A percentile compares a stretch with the other conserved stretches of the same genome.
phyloP scores from a whole-genome alignment of 2,329 filamentous ascomycete species.

The Calonectria pauciramosa region DNA sequence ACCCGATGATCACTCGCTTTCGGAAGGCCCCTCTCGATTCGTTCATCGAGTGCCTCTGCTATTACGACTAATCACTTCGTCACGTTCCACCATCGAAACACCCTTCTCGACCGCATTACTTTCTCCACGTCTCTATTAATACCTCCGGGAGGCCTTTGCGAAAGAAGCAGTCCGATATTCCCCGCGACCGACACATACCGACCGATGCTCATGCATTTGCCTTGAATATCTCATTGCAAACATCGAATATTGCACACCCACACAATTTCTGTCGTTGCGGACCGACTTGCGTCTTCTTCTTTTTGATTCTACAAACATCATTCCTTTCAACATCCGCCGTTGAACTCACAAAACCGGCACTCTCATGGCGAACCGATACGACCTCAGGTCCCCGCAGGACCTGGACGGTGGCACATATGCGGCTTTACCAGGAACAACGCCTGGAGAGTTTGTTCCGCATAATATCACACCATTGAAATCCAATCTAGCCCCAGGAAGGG shows the following conservation, averaged over 20 bases:
- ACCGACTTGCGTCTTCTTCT: neutral
- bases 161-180: neutral
- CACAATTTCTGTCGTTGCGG: neutral
- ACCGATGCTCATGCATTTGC: neutral
- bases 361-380: slow-evolving; percentile 47
- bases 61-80: neutral
- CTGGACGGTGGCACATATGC: slow-evolving; percentile 48
- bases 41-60: slow-evolving; percentile 36
- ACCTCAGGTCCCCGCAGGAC: slow-evolving; percentile 46
- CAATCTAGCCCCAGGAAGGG: slow-evolving; percentile 41
- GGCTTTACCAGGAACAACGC: slow-evolving; percentile 49
- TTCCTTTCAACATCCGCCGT: neutral
- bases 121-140: neutral
- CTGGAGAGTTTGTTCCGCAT: slow-evolving; percentile 45
- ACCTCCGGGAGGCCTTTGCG: neutral
- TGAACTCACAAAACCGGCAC: neutral
- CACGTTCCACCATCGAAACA: slow-evolving; percentile 10
- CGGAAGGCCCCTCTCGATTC: slow-evolving; percentile 36
- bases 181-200: neutral
- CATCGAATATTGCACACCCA: neutral
- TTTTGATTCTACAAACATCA: neutral
- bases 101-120: neutral
- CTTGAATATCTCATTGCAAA: neutral
- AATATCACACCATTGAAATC: slow-evolving; percentile 52
- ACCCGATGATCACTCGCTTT: slow-evolving; percentile 32